Base-by-base conservation (phyloP, 208 protist species). In the Entamoeba histolytica region DNA sequence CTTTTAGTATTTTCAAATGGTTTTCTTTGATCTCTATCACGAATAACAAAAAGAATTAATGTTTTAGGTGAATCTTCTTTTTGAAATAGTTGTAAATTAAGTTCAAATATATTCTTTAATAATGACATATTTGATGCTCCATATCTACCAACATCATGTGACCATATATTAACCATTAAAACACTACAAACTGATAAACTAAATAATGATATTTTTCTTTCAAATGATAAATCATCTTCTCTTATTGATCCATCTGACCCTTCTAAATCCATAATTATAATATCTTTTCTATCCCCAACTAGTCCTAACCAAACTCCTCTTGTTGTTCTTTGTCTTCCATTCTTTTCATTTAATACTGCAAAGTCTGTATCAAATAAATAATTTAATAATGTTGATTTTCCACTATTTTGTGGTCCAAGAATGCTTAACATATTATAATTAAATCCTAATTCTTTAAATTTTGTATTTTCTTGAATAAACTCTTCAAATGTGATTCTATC, bases 341-440 rank as follows among this genome's bases (percentile, higher is more conserved):
- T 47, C 1, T 23, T n/a, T 23, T 44, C 5, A 15, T 94, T 39
- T 8, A 92, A 15, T 4, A 92, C 50, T 15, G 73, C 7, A 52
- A 94, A 94, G 8, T 52, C 5, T n/a, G 93, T 94, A 49, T 92
- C 31, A 57, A 92, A 94, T 7, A 94, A 39, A 55, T 57, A n/a
- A 52, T 94, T 94, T 7, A 94, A 39, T n/a, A 94, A n/a, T 17
- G 93, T 94, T 17, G 61, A 92, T 50, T 94, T 94, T 31, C 93
- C 93, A 50, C 49, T 91, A 31, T 12, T 52, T n/a, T 94, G 93
- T 14, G 69, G 39, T n/a, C 93, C 93, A 49, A 94, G 5, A 23
- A 94, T 55, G 12, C 57, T 31, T 23, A 94, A 12, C 15, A 91
- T 94, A 57, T n/a, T n/a, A 49, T 92, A 94, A 49, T 94, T 91